phyloP scores from a whole-genome alignment of 2,329 filamentous ascomycete genomes.

The Akanthomyces lecanii region DNA sequence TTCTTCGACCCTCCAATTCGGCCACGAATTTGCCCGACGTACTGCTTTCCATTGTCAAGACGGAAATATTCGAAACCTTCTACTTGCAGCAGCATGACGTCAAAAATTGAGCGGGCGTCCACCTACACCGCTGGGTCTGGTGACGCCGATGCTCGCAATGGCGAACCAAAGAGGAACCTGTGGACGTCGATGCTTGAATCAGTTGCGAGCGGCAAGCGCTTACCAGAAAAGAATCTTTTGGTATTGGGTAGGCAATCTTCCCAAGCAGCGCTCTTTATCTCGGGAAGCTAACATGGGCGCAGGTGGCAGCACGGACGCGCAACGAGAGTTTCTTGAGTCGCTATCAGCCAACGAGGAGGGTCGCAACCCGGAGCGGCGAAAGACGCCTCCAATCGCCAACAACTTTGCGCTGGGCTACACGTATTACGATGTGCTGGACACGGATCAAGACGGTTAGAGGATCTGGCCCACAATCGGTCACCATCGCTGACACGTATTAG shows the following conservation, averaged over 20 bases:
- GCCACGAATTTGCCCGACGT: neutral
- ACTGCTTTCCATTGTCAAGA: neutral
- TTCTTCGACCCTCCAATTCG: neutral
- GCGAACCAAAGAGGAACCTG: constrained; percentile 79
- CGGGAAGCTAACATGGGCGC: constrained; percentile 16
- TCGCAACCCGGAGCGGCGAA: constrained; percentile 53
- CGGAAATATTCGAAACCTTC: constrained; percentile 4
- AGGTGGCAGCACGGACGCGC: constrained; percentile 79
- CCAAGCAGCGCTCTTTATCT: neutral
- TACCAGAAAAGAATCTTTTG: constrained; percentile 88
- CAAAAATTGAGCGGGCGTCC: constrained; percentile 52
- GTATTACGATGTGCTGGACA: constrained; percentile 90
- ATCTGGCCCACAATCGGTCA: neutral
- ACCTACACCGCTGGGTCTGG: constrained; percentile 55
- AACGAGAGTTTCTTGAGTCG: constrained; percentile 75
- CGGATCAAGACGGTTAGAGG: constrained; percentile 77
- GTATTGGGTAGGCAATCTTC: constrained; percentile 62
- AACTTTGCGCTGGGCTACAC: constrained; percentile 91
- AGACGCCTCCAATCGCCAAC: constrained; percentile 78
- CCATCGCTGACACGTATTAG: constrained; percentile 42
- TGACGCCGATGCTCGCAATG: constrained; percentile 53
- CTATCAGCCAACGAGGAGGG: constrained; percentile 51
- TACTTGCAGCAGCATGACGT: constrained; percentile 38
- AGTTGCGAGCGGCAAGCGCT: constrained; percentile 81
- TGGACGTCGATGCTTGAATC: constrained; percentile 92